phyloP scores from a whole-genome alignment of 768 basidiomycete genomes.

The Termitomyces sp. region DNA sequence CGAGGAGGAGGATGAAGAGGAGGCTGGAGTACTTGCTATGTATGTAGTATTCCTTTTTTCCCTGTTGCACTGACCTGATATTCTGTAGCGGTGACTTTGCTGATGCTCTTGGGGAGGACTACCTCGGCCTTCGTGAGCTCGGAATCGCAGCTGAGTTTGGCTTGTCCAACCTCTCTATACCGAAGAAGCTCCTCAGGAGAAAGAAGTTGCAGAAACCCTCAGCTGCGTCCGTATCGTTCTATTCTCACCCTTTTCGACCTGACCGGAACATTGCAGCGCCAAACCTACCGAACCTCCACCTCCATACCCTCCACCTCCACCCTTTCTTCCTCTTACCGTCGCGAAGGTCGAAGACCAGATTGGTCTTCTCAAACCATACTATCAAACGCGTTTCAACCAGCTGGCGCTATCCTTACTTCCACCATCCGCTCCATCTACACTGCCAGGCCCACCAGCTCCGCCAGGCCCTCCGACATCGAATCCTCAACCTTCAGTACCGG shows the following conservation, averaged over 20 bases:
- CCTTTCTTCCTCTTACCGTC: constrained; percentile 67
- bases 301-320: constrained; percentile 80
- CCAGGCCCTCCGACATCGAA: constrained; percentile 1
- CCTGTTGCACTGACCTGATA: not conserved
- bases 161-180: constrained; percentile 69
- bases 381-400: constrained; percentile 47
- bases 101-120: constrained; percentile 86
- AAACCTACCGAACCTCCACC: constrained; percentile 71
- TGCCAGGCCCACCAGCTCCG: constrained; percentile 13
- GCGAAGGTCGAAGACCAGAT: constrained; percentile 72
- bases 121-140: constrained; percentile 80
- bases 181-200: constrained; percentile 68
- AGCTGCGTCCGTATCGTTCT: constrained; percentile 39
- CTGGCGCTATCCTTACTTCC: constrained; percentile 25
- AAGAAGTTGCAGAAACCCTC: constrained; percentile 42
- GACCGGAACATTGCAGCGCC: constrained; percentile 28
- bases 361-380: constrained; percentile 77
- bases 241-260: not conserved
- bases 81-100: constrained; percentile 73
- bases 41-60: constrained; percentile 8
- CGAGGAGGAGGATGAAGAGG: constrained; percentile 46
- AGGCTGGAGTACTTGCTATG: constrained; percentile 64
- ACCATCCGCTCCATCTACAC: constrained; percentile 15
- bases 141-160: constrained; percentile 87
- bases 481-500: not conserved